Base-by-base conservation (phyloP, 2,329 filamentous ascomycete genomes). In the Fusarium nanum region DNA sequence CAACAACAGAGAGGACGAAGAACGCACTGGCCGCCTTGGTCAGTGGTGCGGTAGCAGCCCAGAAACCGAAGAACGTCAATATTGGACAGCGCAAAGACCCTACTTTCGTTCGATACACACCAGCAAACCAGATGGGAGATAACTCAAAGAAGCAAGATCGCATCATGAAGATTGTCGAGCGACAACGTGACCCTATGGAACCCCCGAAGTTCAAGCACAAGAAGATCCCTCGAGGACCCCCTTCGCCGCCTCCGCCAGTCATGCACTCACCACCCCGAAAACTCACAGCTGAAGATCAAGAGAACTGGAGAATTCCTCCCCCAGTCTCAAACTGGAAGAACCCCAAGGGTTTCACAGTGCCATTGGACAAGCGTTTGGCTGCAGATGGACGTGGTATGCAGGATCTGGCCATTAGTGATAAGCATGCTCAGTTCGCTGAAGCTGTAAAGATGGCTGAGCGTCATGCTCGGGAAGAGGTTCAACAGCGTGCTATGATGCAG, bases 241-340 rank as follows among this genome's bases (percentile, higher is more conserved):
- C 95, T 1, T 96, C 92, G 53, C 96, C 96, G 5, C 96, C 96
- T 2, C 93, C 96, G 18, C 96, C 96, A 3, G 89, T 99, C 50
- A 93, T 99, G 89, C 94, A 97, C 79, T 97, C 93, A 5, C 96
- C 96, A 16, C 94, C 96, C 0, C 87, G 96, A 67, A 99, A 98
- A 78, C 86, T 99, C 67, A 99, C 96, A 2, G 96, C 95, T 8
- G 94, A 97, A 79, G 96, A 99, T 75, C 95, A 98, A 80, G 96
- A 98, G 80, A 93, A 93, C 63, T 99, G 96, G 96, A 94, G 91
- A 76, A 98, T 89, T 42, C 87, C 86, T 0, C 94, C 95, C 4
- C 93, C 95, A 0, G 91, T 99, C 3, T 97, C 93, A 22, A 98
- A 98, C 80, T 99, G 96, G 96, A 99, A 99, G 87, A 99, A 99